phyloP scores from a whole-genome alignment of 1,139 yeast species.

The Suhomyces chickasaworum region DNA sequence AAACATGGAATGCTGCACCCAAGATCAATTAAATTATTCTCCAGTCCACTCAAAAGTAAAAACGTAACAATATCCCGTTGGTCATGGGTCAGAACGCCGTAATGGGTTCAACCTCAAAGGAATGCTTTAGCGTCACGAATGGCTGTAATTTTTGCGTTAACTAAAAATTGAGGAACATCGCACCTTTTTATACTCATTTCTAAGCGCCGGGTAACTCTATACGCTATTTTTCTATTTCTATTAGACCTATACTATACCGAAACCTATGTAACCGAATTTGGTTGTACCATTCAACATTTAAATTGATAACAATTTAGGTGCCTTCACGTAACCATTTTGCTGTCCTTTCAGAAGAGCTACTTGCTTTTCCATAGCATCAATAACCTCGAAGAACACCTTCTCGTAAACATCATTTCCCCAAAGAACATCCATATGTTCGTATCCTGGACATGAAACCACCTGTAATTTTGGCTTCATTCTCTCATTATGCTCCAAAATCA shows the following conservation, averaged over 20 bases:
- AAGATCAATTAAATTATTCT: constrained; percentile 67
- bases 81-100: constrained; percentile 81
- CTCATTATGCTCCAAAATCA: constrained; percentile 30
- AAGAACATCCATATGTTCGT: constrained; percentile 42
- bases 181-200: constrained; percentile 10
- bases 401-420: constrained; percentile 37
- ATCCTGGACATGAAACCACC: constrained; percentile 27
- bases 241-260: neutral
- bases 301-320: neutral
- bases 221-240: neutral
- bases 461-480: constrained; percentile 27
- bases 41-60: constrained; percentile 59
- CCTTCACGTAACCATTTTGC: neutral
- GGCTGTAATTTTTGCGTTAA: constrained; percentile 75
- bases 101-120: constrained; percentile 76
- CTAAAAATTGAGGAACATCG: constrained; percentile 19
- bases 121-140: constrained; percentile 64
- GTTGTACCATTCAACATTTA: neutral
- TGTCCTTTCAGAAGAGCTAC: neutral
- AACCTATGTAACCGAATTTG: neutral
- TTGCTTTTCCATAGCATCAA: constrained; percentile 10
- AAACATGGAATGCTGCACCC: constrained; percentile 80
- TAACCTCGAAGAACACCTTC: constrained; percentile 26
- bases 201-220: constrained; percentile 19
- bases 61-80: constrained; percentile 57